Percentiles rank a stretch among this genome's conserved stretches.
These are phyloP conservation scores for Brassica incana DNA, from an alignment of 345 rosid genomes.

Conservation along the genomic window DNA sequence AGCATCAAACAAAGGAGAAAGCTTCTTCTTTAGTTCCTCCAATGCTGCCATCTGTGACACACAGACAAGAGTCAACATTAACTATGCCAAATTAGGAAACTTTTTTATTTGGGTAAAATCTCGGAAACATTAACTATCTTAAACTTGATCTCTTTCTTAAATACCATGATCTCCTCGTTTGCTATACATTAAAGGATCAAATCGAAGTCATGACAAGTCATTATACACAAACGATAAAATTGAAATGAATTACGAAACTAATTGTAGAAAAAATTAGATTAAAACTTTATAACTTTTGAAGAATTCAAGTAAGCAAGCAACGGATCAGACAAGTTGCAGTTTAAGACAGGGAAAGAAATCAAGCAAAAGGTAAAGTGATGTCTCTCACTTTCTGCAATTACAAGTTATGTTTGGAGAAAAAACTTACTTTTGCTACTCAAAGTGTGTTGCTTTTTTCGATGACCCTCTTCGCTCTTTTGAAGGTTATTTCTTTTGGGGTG, in stretches of 20 bases:
- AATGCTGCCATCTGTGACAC: slow-evolving; percentile 65
- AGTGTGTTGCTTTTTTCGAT: slow-evolving; percentile 20
- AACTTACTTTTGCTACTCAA: slow-evolving; percentile 8
- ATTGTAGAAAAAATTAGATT: background rate
- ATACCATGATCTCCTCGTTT: background rate
- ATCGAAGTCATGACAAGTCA: slow-evolving; percentile 11
- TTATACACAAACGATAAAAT: slow-evolving; percentile 9
- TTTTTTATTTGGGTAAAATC: background rate
- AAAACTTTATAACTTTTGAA: background rate
- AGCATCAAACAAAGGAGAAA: slow-evolving; percentile 86
- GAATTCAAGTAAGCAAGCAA: background rate
- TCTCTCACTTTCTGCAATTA: background rate
- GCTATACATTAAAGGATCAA: background rate
- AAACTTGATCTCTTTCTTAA: background rate
- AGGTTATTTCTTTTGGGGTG: background rate
- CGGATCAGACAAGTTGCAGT: slow-evolving; percentile 19
- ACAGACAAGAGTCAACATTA: background rate
- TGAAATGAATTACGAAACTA: background rate
- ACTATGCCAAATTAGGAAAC: background rate
- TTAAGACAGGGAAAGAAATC: slow-evolving; percentile 11
- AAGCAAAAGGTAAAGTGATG: background rate
- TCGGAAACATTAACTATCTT: background rate
- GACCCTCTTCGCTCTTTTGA: background rate
- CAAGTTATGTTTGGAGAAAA: background rate
- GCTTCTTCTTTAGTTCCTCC: slow-evolving; percentile 84